Evolutionary conservation across 805 yeast genomes (phyloP), one percentile per base, ranked within the genome.

Genomic region (Candida railenensis): DNA sequence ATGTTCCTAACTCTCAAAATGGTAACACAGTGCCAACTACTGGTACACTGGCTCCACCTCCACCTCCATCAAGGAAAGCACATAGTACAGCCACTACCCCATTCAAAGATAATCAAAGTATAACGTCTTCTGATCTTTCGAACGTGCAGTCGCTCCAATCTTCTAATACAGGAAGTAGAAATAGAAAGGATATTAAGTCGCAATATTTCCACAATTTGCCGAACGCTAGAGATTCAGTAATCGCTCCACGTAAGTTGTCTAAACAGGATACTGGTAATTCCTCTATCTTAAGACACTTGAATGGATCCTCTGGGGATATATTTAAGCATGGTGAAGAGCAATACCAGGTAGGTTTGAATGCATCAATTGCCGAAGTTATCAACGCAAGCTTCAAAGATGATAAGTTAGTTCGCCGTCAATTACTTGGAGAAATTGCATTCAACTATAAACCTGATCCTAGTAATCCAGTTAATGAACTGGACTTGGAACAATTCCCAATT

Each of bases 351-450:
- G 95, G 94, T 2, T 71, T 92, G 53, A 88, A 85, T 56, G 83
- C 91, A 2, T 85, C 95, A 40, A 71, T 90, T 52, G 91, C 94
- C n/a, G 98, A 92, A 67, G 82, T 87, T 11, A 73, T 89, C 51
- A 84, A 82, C 59, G 96, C 89, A 3, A 75, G 78, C 16, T 83
- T 83, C 64, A 81, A 78, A 51, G 88, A 84, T 57, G 96, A 95
- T 16, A 66, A 67, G 38, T 68, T 83, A 33, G 62, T 65, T 11
- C 76, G 80, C 32, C 78, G 89, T 5, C 82, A 84, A 58, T 74
- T 84, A 11, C 76, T 85, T 46, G 97, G 98, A 44, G 97, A 92
- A 67, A 73, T 91, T 54, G 96, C 96, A 0, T 79, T 90, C 62
- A 85, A 85, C 55, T 88, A 82, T 61, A 75, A 77, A 39, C 53